Conservation (phyloP, 495 filamentous ascomycete species). For the Delitschia confertaspora region DNA sequence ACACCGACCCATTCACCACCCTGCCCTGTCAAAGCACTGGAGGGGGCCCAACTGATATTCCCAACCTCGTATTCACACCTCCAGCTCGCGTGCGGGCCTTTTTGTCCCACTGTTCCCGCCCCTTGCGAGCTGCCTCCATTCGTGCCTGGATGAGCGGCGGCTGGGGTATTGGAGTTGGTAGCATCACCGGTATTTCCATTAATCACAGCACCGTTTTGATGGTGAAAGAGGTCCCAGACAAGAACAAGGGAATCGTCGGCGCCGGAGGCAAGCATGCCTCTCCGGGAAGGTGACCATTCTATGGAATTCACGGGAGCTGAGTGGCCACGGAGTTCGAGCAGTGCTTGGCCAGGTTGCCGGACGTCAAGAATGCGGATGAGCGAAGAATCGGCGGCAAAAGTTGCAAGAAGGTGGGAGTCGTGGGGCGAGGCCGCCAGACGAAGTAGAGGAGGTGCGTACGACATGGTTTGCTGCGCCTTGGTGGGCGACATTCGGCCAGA, state of each 20-base stretch:
- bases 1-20: slow-evolving; percentile 92
- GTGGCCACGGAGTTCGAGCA: slow-evolving; percentile 92
- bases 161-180: slow-evolving; percentile 42
- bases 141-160: slow-evolving; percentile 6
- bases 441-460: slow-evolving; percentile 74
- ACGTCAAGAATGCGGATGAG: slow-evolving; percentile 94
- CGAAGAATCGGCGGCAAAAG: slow-evolving; percentile 87
- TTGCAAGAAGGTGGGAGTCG: slow-evolving; percentile 90
- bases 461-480: slow-evolving; percentile 61
- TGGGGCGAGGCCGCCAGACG: slow-evolving; percentile 90
- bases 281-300: slow-evolving; percentile 84
- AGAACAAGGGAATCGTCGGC: slow-evolving; percentile 86
- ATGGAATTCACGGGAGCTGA: slow-evolving; percentile 77
- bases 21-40: slow-evolving; percentile 59
- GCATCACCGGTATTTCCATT: slow-evolving; percentile 36
- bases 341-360: slow-evolving; percentile 88
- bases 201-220: slow-evolving; percentile 35
- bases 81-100: slow-evolving; percentile 74
- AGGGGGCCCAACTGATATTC: slow-evolving; percentile 90
- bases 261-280: slow-evolving; percentile 84
- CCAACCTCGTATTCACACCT: slow-evolving; percentile 93
- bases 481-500: slow-evolving; percentile 53
- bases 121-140: slow-evolving; percentile 33
- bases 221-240: slow-evolving; percentile 85
- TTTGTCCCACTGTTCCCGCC: slow-evolving; percentile 20